phyloP scores from a whole-genome alignment of 2,329 filamentous ascomycete genomes.

The Verticillium nonalfalfae region DNA sequence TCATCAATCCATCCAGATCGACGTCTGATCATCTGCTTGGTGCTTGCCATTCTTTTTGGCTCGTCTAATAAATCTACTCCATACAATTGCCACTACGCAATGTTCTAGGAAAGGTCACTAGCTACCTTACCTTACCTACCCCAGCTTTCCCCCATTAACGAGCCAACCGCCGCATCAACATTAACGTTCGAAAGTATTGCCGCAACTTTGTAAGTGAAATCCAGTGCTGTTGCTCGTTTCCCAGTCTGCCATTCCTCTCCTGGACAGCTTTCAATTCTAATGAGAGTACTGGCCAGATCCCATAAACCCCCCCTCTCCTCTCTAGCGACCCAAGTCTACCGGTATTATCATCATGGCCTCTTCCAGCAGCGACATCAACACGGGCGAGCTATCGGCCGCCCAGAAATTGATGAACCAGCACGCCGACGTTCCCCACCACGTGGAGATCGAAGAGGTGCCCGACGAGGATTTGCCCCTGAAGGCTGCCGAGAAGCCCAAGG shows the following conservation, averaged over 20 bases:
- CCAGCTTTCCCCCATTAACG: background rate
- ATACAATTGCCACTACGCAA: slow-evolving; percentile 17
- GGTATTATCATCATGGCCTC: slow-evolving; percentile 32
- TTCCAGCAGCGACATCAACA: slow-evolving; percentile 21
- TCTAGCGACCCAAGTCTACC: background rate
- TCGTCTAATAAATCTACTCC: slow-evolving; percentile 11
- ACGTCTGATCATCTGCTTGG: slow-evolving; percentile 16
- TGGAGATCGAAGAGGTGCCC: slow-evolving; percentile 71
- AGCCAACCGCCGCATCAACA: background rate
- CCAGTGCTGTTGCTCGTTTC: background rate
- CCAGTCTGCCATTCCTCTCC: background rate
- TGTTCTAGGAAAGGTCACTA: slow-evolving; percentile 24
- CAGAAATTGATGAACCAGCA: slow-evolving; percentile 63
- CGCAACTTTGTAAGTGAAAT: background rate
- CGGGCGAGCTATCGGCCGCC: slow-evolving; percentile 43
- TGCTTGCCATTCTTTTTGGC: slow-evolving; percentile 26
- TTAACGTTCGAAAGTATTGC: background rate
- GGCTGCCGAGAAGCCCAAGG: slow-evolving; percentile 63
- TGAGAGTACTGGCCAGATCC: background rate
- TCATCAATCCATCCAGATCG: slow-evolving; percentile 5
- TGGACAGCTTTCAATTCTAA: background rate
- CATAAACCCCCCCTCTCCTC: background rate
- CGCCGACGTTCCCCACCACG: slow-evolving; percentile 44
- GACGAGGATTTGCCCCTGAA: slow-evolving; percentile 74
- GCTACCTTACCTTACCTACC: background rate